Conservation (phyloP, 2,329 filamentous ascomycete genomes). For the Phaeosphaeria sp. region DNA sequence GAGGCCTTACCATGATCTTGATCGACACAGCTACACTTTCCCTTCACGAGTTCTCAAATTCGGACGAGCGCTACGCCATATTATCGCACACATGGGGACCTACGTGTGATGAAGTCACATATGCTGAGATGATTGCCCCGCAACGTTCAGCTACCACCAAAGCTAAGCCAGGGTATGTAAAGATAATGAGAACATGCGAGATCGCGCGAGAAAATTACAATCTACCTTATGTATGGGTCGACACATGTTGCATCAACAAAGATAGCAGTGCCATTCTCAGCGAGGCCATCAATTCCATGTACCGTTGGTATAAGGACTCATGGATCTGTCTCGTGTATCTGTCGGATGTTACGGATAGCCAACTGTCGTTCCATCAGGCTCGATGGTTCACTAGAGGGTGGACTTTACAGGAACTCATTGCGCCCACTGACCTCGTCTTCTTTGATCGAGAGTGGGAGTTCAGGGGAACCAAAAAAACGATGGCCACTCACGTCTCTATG, state of each 20-base stretch:
- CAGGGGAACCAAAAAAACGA: constrained; percentile 10
- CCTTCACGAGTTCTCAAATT: not conserved
- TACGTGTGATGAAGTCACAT: constrained; percentile 9
- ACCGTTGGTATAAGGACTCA: constrained; percentile 17
- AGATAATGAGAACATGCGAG: constrained; percentile 13
- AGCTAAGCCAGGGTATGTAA: constrained; percentile 13
- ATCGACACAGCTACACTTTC: not conserved
- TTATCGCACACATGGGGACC: constrained; percentile 19
- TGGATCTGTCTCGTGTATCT: constrained; percentile 16
- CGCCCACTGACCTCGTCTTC: constrained; percentile 13
- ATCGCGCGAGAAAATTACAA: constrained; percentile 9
- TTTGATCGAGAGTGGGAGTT: constrained; percentile 11
- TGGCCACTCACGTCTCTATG: constrained; percentile 3
- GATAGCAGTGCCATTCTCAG: constrained; percentile 10
- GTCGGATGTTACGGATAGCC: constrained; percentile 8
- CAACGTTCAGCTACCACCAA: constrained; percentile 5
- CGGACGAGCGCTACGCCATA: constrained; percentile 9
- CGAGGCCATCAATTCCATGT: constrained; percentile 17
- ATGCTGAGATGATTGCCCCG: constrained; percentile 10
- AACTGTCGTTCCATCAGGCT: constrained; percentile 9
- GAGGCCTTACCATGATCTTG: not conserved
- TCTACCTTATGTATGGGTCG: constrained; percentile 16
- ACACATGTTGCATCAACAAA: constrained; percentile 26
- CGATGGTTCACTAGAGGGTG: constrained; percentile 21
- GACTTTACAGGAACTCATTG: constrained; percentile 24